Base-by-base conservation (phyloP, 2,329 filamentous ascomycete genomes). In the Parasarocladium wereldwijsianum region DNA sequence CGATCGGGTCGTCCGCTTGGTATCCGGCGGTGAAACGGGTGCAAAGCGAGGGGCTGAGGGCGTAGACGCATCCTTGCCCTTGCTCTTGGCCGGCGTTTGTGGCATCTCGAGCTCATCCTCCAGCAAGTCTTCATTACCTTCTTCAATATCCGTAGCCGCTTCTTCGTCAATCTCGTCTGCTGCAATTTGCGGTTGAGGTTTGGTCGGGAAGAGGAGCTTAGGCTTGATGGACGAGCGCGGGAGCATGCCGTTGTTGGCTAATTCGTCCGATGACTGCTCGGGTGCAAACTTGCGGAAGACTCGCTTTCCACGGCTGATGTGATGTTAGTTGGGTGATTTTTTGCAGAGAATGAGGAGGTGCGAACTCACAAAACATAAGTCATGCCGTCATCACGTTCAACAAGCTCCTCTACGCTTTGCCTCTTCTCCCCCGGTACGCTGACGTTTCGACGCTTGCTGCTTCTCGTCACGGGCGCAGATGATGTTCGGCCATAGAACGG, bases 351-450 rank as follows among this genome's bases (percentile, higher is more conserved):
- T 19, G 20, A 21, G 18, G 18, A 12, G 33, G 18, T 3, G 5
- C 13, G 17, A 31, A 75, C 79, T 66, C 64, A 85, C 79, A 87
- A 87, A 9, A 75, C 66, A 43, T 75, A 83, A 36, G 85, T 59
- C 45, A 84, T 65, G 35, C 82, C 82, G 49, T 87, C 78, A 4
- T 75, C 66, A 17, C 77, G 73, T 18, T 61, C 51, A 4, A 67
- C 63, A 10, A 71, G 71, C 26, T 78, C 67, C 6, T 81, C 69
- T 36, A 84, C 58, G 3, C 67, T 57, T 40, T 69, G 58, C 16
- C 60, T 54, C 17, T 67, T 66, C 44, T 73, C 67, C 24, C 73
- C 70, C 0, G 65, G 63, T 35, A 73, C 62, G 12, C 50, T 47
- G 15, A 74, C 58, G 30, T 60, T 53, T 43, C 64, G 66, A 39